Conservation (phyloP, 177 flowering plant genomes). For the Vitis hybrid region DNA sequence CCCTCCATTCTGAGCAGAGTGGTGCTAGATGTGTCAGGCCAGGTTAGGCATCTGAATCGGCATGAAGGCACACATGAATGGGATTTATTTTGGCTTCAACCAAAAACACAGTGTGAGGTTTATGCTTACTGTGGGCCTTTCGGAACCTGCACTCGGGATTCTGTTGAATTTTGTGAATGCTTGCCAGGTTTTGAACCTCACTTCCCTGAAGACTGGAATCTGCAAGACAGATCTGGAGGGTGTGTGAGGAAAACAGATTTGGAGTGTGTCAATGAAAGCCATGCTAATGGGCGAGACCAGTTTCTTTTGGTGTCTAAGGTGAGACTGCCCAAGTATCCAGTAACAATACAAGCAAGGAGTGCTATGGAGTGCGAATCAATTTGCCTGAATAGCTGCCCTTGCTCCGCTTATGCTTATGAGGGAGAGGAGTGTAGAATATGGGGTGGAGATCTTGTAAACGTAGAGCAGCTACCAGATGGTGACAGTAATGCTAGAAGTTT, state of each 20-base stretch:
- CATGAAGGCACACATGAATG: slow-evolving; percentile 15
- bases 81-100: slow-evolving; percentile 37
- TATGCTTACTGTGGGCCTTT: slow-evolving; percentile 37
- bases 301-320: slow-evolving; percentile 15
- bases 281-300: slow-evolving; percentile 20
- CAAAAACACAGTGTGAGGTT: slow-evolving; percentile 34
- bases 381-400: slow-evolving; percentile 43
- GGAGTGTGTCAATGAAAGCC: slow-evolving; percentile 19
- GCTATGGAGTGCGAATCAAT: slow-evolving; percentile 24
- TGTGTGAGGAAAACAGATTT: slow-evolving; percentile 29
- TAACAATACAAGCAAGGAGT: background rate
- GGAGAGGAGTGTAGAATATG: slow-evolving; percentile 36
- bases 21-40: slow-evolving; percentile 37
- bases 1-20: too few relatives aligned
- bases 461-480: slow-evolving; percentile 20
- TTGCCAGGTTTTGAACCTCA: slow-evolving; percentile 21
- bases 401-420: slow-evolving; percentile 35
- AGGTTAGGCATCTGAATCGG: slow-evolving; percentile 27
- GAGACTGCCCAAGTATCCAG: slow-evolving; percentile 14
- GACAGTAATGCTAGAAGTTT: too few relatives aligned
- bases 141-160: slow-evolving; percentile 1
- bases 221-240: slow-evolving; percentile 29
- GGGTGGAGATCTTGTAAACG: slow-evolving; percentile 33
- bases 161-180: too few relatives aligned
- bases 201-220: slow-evolving; percentile 16